Evolutionary conservation across 345 rosid genomes (phyloP), one percentile per base, ranked within the genome.

Genomic region (Boechera divaricarpa): DNA sequence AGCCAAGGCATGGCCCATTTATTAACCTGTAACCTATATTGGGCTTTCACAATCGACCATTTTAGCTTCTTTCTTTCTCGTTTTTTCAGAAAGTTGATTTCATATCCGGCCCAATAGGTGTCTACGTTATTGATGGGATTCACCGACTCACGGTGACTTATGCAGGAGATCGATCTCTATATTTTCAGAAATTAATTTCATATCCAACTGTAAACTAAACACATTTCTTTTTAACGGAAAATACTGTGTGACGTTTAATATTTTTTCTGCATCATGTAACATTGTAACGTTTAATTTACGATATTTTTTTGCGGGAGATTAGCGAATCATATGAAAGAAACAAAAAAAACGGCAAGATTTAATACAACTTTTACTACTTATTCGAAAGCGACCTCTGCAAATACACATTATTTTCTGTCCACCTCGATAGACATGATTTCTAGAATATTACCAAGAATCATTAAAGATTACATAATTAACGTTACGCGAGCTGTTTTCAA

Each of bases 401-500:
- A 36, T 60, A 10, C 4, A 42, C 65, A 16, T 61, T 21, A 61
- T 41, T 39, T 21, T 61, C 9, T 5, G 31, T 5, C 47, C 3
- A 59, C 45, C 41, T 57, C 63, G 26, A 58, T 45, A 12, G 5
- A 45, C 18, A 45, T n/a, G 2, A 5, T 9, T 39, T 39, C 11
- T 39, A 9, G 44, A 39, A 39, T 4, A 5, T 59, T 24, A 59
- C 45, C 29, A 59, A 38, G 47, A 26, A 36, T 60, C 32, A 61
- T 39, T 11, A 42, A 61, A 32, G 11, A 3, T 62, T 39, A 62
- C 49, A 24, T 41, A 16, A 8, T 10, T 10, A 67, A 3, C 60
- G 58, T 33, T 59, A 67, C 60, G 60, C 42, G 16, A 67, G 44
- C 42, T n/a, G 59, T 6, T 65, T 65, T 36, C 39, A 3, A 39